These are phyloP conservation scores for Aschersonia sp. DNA, from an alignment of 2,329 filamentous ascomycete genomes.

Conservation along the genomic window DNA sequence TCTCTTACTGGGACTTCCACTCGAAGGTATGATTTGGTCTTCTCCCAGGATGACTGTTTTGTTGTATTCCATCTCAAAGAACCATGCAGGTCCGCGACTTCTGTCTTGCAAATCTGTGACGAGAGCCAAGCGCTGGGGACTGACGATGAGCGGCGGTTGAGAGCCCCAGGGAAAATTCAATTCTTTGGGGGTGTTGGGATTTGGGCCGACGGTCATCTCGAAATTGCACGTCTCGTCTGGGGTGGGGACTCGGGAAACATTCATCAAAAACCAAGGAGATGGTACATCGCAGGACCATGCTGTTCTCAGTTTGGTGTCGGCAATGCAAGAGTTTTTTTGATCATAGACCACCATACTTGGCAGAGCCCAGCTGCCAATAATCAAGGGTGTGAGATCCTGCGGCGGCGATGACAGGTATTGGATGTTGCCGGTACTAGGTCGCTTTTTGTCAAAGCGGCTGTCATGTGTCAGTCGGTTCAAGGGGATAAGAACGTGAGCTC, in stretches of 20 bases:
- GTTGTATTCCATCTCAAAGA: conserved; percentile 34
- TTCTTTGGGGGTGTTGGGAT: conserved; percentile 25
- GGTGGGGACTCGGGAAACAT: conserved; percentile 17
- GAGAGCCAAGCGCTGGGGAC: conserved; percentile 25
- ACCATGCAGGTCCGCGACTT: conserved; percentile 39
- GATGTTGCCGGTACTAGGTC: conserved; percentile 29
- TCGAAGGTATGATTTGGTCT: conserved; percentile 14
- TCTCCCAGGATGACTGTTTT: conserved; percentile 41
- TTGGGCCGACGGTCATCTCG: conserved; percentile 20
- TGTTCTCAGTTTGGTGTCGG: conserved; percentile 34
- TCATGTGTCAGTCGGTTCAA: conserved; percentile 1
- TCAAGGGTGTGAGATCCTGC: conserved; percentile 33
- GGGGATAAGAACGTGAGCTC: not conserved
- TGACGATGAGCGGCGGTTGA: conserved; percentile 30
- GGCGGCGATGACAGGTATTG: conserved; percentile 35
- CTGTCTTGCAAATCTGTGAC: conserved; percentile 37
- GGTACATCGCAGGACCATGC: conserved; percentile 51
- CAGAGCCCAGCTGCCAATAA: conserved; percentile 41
- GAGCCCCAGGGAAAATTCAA: conserved; percentile 29
- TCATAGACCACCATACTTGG: conserved; percentile 35
- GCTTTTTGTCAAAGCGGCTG: conserved; percentile 11
- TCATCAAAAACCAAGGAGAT: conserved; percentile 27
- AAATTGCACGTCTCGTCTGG: conserved; percentile 22
- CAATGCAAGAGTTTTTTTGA: conserved; percentile 40
- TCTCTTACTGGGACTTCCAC: conserved; percentile 12